Evolutionary conservation across 495 filamentous ascomycete species (phyloP).

Genomic region (Lepidopterella palustris): DNA sequence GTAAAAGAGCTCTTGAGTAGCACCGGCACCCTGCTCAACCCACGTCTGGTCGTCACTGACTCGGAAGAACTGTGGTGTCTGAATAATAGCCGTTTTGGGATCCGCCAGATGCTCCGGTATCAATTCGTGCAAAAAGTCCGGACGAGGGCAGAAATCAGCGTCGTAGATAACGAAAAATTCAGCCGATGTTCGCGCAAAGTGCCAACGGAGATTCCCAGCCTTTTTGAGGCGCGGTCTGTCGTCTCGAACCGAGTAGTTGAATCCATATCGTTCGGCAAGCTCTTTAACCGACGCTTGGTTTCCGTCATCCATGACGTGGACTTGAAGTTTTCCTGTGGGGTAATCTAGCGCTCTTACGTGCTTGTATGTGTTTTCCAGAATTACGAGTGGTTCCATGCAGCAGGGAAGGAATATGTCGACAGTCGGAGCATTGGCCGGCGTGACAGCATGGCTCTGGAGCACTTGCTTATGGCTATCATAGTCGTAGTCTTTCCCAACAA

Average conservation of each 20-base stretch:
- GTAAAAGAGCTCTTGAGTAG: slow-evolving; percentile 27
- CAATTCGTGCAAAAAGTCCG: slow-evolving; percentile 30
- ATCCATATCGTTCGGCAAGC: slow-evolving; percentile 24
- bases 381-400: slow-evolving; percentile 30
- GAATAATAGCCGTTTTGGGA: slow-evolving; percentile 27
- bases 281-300: slow-evolving; percentile 21
- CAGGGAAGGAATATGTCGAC: slow-evolving; percentile 33
- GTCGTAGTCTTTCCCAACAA: slow-evolving; percentile 28
- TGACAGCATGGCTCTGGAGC: slow-evolving; percentile 14
- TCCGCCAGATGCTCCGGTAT: slow-evolving; percentile 26
- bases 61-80: slow-evolving; percentile 32
- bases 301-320: slow-evolving; percentile 31
- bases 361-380: slow-evolving; percentile 33
- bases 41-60: slow-evolving; percentile 25
- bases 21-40: slow-evolving; percentile 31
- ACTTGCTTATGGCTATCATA: slow-evolving; percentile 23
- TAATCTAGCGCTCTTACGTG: slow-evolving; percentile 25
- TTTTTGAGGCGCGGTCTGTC: slow-evolving; percentile 31
- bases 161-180: slow-evolving; percentile 34
- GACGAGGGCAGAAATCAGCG: slow-evolving; percentile 33
- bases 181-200: slow-evolving; percentile 26
- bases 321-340: slow-evolving; percentile 20
- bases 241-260: slow-evolving; percentile 27
- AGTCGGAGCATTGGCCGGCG: slow-evolving; percentile 21
- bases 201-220: slow-evolving; percentile 31